Evolutionary conservation across 495 filamentous ascomycete genomes (phyloP).

Genomic region (Annulohypoxylon nitens): DNA sequence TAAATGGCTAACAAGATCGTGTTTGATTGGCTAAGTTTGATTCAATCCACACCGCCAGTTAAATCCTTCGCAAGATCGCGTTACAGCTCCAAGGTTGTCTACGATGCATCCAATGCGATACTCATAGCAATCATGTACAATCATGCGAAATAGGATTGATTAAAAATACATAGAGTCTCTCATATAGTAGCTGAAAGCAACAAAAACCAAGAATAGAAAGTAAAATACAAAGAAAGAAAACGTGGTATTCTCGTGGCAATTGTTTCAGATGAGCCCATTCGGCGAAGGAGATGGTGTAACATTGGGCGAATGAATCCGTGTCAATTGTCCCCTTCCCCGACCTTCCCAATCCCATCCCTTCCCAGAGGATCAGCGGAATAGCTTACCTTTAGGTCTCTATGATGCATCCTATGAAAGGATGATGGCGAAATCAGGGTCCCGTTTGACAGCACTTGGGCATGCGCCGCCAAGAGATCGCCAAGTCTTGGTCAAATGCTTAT

Average conservation of each 20-base stretch:
- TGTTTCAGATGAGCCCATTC: slow-evolving; percentile 16
- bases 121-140: neutral
- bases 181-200: neutral
- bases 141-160: neutral
- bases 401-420: slow-evolving; percentile 14
- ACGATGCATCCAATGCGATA: neutral
- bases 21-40: neutral
- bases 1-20: neutral
- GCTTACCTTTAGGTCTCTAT: neutral
- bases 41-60: neutral
- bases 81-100: neutral
- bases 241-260: slow-evolving; percentile 10
- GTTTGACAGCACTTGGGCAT: slow-evolving; percentile 31
- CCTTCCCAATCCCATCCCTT: neutral
- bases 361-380: slow-evolving; percentile 16
- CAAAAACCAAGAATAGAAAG: neutral
- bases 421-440: slow-evolving; percentile 40
- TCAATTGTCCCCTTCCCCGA: neutral
- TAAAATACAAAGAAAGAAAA: neutral
- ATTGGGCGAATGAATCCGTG: slow-evolving; percentile 20
- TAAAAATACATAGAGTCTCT: neutral
- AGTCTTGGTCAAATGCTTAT: slow-evolving; percentile 50
- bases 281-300: slow-evolving; percentile 15
- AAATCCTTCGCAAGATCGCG: neutral
- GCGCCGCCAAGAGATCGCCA: slow-evolving; percentile 53